Percentiles rank a stretch among this genome's conserved stretches.
Conservation (phyloP, 106 monocot genomes). For the Gastrodia elata region DNA sequence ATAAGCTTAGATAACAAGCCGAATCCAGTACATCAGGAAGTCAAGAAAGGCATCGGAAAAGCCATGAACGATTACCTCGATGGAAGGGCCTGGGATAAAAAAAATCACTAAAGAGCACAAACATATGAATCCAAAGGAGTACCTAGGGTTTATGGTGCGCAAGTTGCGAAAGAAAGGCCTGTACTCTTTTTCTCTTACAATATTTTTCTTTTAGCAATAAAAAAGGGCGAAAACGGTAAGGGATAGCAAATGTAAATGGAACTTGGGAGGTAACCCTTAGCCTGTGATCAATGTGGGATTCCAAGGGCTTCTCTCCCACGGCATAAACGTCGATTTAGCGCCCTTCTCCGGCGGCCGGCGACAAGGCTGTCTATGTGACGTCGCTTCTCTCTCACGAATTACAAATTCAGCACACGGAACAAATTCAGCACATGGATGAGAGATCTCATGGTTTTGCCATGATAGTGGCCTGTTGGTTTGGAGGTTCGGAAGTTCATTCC, state of each 20-base stretch:
- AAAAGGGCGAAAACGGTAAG: background rate
- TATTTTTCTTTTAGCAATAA: background rate
- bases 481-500: no score
- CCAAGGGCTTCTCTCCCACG: background rate
- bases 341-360: background rate
- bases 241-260: background rate
- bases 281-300: background rate
- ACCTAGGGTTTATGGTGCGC: background rate
- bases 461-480: no score
- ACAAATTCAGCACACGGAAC: no score
- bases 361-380: background rate
- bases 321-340: background rate
- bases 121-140: background rate
- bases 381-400: no score
- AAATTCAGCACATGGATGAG: no score
- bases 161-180: background rate
- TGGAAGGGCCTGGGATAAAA: background rate
- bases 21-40: no score
- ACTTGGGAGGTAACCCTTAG: background rate
- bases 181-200: background rate
- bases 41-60: background rate
- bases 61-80: conserved; percentile 1
- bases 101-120: background rate
- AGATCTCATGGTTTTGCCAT: no score
- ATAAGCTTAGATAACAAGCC: background rate